phyloP scores from a whole-genome alignment of 2,329 filamentous ascomycete genomes.

The Trichoderma breve region DNA sequence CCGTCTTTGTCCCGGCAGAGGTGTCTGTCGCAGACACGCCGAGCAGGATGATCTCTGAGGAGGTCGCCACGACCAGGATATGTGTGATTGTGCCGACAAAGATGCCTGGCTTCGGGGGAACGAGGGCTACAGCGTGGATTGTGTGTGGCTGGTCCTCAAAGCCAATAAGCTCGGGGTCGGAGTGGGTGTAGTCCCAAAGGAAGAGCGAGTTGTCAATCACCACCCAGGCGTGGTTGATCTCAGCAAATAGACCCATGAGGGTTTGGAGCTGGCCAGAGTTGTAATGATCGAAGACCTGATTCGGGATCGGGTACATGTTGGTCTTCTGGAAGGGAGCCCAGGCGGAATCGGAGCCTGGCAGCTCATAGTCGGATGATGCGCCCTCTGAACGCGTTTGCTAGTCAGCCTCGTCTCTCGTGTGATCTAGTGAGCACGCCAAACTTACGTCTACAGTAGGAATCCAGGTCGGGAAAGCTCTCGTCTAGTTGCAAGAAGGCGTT shows the following conservation, averaged over 20 bases:
- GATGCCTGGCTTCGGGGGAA: conserved; percentile 79
- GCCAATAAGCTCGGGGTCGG: conserved; percentile 87
- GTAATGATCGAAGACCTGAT: conserved; percentile 88
- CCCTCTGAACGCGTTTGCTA: conserved; percentile 60
- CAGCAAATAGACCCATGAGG: conserved; percentile 92
- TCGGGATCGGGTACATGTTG: conserved; percentile 84
- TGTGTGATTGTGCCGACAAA: conserved; percentile 85
- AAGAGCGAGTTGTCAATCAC: conserved; percentile 94
- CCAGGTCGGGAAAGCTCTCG: conserved; percentile 80
- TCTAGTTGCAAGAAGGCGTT: conserved; percentile 76
- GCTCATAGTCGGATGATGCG: conserved; percentile 86
- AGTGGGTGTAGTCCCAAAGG: conserved; percentile 94
- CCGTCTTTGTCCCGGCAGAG: conserved; percentile 66
- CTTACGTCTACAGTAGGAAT: conserved; percentile 85
- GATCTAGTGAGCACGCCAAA: conserved; percentile 25
- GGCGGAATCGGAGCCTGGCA: conserved; percentile 62
- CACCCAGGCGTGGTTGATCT: conserved; percentile 93
- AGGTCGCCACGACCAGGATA: conserved; percentile 84
- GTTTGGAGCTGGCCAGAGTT: conserved; percentile 84
- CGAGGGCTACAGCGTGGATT: conserved; percentile 87
- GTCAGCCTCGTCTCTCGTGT: conserved; percentile 27
- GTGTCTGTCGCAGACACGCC: conserved; percentile 70
- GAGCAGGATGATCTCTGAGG: conserved; percentile 79
- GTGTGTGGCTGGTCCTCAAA: conserved; percentile 86
- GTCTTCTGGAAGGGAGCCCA: conserved; percentile 90